Conservation (phyloP, 1,284 basidiomycete genomes). For the Sanguinoderma infundibulare region DNA sequence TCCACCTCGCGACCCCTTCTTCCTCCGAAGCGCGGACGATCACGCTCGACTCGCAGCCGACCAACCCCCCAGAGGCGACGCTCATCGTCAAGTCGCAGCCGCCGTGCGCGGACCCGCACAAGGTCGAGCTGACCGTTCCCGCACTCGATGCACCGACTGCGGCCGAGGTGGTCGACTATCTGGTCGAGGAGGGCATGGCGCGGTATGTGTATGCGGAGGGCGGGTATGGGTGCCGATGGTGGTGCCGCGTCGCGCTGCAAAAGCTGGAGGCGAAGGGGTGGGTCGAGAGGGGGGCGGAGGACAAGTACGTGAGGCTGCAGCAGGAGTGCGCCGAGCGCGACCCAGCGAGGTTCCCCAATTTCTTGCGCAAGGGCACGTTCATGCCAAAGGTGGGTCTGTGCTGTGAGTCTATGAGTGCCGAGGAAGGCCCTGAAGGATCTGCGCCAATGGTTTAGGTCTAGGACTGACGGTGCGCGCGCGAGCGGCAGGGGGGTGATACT, state of each 20-base stretch:
- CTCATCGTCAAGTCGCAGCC: constrained; percentile 8
- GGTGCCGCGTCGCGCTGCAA: constrained; percentile 9
- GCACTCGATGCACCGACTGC: background rate
- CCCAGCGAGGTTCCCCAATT: constrained; percentile 2
- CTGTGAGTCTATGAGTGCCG: background rate
- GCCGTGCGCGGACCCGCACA: constrained; percentile 2
- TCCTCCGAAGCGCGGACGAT: background rate
- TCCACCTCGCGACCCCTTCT: background rate
- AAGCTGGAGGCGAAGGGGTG: constrained; percentile 10
- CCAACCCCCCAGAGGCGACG: constrained; percentile 6
- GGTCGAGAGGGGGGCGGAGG: constrained; percentile 5
- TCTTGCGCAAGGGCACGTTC: constrained; percentile 3
- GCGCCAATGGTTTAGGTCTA: background rate
- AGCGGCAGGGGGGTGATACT: background rate
- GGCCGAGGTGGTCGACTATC: constrained; percentile 2
- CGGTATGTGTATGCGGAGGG: constrained; percentile 10
- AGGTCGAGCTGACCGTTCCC: constrained; percentile 3
- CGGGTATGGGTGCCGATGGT: constrained; percentile 10
- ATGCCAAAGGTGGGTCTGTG: constrained; percentile 5
- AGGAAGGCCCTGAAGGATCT: background rate
- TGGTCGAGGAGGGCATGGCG: constrained; percentile 7
- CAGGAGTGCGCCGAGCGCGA: constrained; percentile 6
- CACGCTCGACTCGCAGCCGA: constrained; percentile 10
- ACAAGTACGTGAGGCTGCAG: constrained; percentile 5
- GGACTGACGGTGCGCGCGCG: background rate